These are phyloP conservation scores for Aspergillus fumigatiaffinis DNA, from an alignment of 2,329 filamentous ascomycete genomes.

Conservation along the genomic window DNA sequence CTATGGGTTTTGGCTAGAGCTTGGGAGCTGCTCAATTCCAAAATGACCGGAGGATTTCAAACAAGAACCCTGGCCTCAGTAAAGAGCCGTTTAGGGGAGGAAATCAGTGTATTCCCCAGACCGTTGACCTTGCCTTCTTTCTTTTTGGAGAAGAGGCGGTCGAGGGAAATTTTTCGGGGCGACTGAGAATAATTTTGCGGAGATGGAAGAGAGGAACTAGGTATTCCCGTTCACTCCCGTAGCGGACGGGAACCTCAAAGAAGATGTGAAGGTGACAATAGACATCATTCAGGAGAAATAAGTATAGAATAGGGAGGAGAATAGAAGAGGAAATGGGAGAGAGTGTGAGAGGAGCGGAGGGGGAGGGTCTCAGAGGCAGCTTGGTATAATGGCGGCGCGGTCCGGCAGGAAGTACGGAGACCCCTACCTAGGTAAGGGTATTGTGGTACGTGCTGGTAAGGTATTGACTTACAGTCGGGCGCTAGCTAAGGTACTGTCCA, in stretches of 20 bases:
- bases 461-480: not conserved
- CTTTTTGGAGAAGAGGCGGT: constrained; percentile 18
- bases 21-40: not conserved
- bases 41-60: constrained; percentile 1
- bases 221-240: constrained; percentile 45
- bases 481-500: too few relatives aligned
- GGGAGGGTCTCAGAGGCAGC: constrained; percentile 15
- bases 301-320: constrained; percentile 18
- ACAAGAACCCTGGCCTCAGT: constrained; percentile 5
- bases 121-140: constrained; percentile 12
- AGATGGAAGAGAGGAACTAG: constrained; percentile 22
- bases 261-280: constrained; percentile 27
- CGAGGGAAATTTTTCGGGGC: constrained; percentile 28
- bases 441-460: not conserved
- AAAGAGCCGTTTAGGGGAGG: constrained; percentile 8
- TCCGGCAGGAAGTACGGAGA: constrained; percentile 20
- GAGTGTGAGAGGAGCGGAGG: constrained; percentile 11
- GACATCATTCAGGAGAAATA: constrained; percentile 32
- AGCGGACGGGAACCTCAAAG: constrained; percentile 38
- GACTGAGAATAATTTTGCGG: constrained; percentile 12
- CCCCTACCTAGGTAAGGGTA: not conserved
- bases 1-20: not conserved
- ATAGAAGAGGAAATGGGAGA: constrained; percentile 14
- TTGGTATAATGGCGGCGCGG: constrained; percentile 28
- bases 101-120: constrained; percentile 10